These are phyloP conservation scores for Rosa rugosa DNA, from an alignment of 306 rosid species.

Conservation along the genomic window DNA sequence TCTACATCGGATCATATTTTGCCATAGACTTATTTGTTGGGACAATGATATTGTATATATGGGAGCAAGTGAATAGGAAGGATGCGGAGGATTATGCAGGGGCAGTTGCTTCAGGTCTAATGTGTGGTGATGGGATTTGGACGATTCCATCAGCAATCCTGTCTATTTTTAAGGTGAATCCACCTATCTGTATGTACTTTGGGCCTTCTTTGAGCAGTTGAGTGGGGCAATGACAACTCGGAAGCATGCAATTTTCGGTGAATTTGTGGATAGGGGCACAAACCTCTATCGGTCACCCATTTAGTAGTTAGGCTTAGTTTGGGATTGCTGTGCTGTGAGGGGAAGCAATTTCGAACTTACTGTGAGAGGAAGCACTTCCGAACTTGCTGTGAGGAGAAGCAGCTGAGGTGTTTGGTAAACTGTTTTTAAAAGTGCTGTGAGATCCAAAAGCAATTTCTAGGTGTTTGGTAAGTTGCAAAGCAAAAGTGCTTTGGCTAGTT, in stretches of 20 bases:
- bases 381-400: too few species aligned
- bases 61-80: conserved; percentile 73
- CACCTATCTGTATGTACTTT: conserved; percentile 91
- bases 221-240: background rate
- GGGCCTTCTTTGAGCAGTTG: conserved; percentile 60
- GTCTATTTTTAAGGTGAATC: conserved; percentile 72
- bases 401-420: too few species aligned
- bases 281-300: background rate
- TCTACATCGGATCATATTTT: conserved; percentile 83
- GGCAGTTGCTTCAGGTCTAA: conserved; percentile 93
- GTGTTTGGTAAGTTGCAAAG: too few species aligned
- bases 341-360: too few species aligned
- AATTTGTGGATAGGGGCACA: background rate
- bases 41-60: conserved; percentile 65
- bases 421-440: too few species aligned
- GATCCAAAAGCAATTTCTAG: too few species aligned
- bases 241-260: too few species aligned
- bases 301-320: too few species aligned
- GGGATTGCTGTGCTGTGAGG: too few species aligned
- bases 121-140: conserved; percentile 97
- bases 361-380: too few species aligned
- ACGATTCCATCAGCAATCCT: conserved; percentile 89
- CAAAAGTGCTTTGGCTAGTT: too few species aligned
- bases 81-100: conserved; percentile 80
- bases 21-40: conserved; percentile 89